Percentiles rank a stretch among this genome's conserved stretches.
Conservation (phyloP, 192 early-diverging fungal species). For the Pilobolus umbonatus region DNA sequence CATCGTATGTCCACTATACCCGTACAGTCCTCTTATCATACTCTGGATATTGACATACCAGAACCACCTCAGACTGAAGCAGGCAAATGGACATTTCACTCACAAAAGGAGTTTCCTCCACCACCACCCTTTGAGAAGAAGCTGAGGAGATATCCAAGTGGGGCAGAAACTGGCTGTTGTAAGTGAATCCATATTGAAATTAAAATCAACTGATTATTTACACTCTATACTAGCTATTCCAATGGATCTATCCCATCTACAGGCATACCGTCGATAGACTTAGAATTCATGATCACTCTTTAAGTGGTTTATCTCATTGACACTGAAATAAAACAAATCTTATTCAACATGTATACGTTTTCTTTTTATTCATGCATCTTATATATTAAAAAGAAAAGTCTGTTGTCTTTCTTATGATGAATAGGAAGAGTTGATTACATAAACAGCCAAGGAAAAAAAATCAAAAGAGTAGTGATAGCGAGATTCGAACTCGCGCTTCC, state of each 20-base stretch:
- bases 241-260: constrained; percentile 23
- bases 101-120: constrained; percentile 31
- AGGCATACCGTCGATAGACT: too few relatives aligned
- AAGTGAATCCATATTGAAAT: constrained; percentile 9
- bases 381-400: too few relatives aligned
- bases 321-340: too few relatives aligned
- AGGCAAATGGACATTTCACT: constrained; percentile 35
- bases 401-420: too few relatives aligned
- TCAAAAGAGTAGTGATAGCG: too few relatives aligned
- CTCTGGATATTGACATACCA: constrained; percentile 21
- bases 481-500: too few relatives aligned
- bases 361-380: too few relatives aligned
- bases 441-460: too few relatives aligned
- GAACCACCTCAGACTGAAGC: constrained; percentile 33
- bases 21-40: constrained; percentile 20
- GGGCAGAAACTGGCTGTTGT: constrained; percentile 34
- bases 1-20: constrained; percentile 18
- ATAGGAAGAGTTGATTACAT: too few relatives aligned
- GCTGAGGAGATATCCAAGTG: constrained; percentile 28
- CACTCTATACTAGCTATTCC: constrained; percentile 16
- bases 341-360: too few relatives aligned
- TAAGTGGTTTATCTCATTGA: too few relatives aligned
- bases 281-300: too few relatives aligned
- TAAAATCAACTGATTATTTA: neutral
- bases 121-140: constrained; percentile 33